phyloP scores from a whole-genome alignment of 805 yeast species.

The Starmerella sirachaensis region DNA sequence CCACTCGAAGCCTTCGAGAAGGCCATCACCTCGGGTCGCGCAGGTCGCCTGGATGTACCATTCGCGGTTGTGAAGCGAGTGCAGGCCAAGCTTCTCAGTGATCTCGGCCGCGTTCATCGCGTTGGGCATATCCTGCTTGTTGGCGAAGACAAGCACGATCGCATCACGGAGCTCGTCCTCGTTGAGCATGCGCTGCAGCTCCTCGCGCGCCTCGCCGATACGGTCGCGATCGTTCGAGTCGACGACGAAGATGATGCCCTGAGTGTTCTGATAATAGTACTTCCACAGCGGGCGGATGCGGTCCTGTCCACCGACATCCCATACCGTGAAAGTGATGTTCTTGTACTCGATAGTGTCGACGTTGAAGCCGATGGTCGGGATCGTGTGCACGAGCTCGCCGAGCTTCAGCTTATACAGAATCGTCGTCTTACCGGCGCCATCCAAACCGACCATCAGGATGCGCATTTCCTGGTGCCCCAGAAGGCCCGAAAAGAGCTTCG shows the following conservation, averaged over 20 bases:
- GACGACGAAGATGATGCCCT: constrained; percentile 94
- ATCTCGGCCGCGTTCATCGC: constrained; percentile 99
- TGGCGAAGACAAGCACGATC: constrained; percentile 86
- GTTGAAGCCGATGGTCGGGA: constrained; percentile 94
- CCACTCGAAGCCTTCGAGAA: constrained; percentile 97
- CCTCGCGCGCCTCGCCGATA: constrained; percentile 95
- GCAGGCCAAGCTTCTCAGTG: constrained; percentile 92
- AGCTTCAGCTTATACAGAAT: constrained; percentile 86
- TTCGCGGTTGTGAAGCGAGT: constrained; percentile 95
- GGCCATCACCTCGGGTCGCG: constrained; percentile 98
- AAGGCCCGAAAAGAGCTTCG: constrained; percentile 87
- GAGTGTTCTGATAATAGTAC: constrained; percentile 97
- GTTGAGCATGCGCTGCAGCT: constrained; percentile 93
- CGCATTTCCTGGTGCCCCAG: constrained; percentile 98
- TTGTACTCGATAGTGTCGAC: constrained; percentile 96
- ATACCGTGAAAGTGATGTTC: constrained; percentile 90
- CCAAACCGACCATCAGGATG: constrained; percentile 95
- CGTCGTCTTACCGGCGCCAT: constrained; percentile 98
- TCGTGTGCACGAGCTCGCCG: constrained; percentile 92
- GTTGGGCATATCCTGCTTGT: constrained; percentile 97
- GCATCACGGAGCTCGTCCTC: constrained; percentile 98
- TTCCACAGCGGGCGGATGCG: constrained; percentile 98
- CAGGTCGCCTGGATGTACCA: constrained; percentile 99
- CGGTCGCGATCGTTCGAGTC: constrained; percentile 98
- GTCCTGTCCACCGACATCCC: constrained; percentile 99